Evolutionary conservation across 148 eudicot genomes (phyloP).

Genomic region (Pouteria glomerata): DNA sequence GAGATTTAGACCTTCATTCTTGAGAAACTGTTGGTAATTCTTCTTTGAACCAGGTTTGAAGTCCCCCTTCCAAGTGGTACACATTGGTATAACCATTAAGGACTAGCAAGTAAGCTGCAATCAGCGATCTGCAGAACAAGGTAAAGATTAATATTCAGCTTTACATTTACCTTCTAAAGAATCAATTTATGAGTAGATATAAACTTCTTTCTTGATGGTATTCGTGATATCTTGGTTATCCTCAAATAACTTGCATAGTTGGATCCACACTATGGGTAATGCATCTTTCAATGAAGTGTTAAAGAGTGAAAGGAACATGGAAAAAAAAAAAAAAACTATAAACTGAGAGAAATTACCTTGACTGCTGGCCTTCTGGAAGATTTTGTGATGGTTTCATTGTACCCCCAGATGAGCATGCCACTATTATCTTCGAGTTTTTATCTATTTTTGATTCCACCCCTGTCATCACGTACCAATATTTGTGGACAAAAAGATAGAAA

Average conservation of each 20-base stretch:
- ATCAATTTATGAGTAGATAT: background rate
- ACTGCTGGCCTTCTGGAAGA: slow-evolving; percentile 98
- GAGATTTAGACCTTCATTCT: slow-evolving; percentile 22
- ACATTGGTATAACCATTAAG: slow-evolving; percentile 86
- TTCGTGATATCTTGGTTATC: background rate
- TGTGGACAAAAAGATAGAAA: background rate
- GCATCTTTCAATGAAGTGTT: too few relatives aligned
- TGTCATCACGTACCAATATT: slow-evolving; percentile 18
- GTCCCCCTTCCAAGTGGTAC: slow-evolving; percentile 90
- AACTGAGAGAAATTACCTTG: slow-evolving; percentile 48
- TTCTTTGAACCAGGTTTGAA: slow-evolving; percentile 77
- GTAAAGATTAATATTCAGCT: background rate
- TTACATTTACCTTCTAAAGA: background rate
- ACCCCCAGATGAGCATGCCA: slow-evolving; percentile 93
- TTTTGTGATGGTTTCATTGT: slow-evolving; percentile 87
- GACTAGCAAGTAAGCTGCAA: slow-evolving; percentile 96
- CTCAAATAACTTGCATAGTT: background rate
- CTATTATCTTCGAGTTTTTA: slow-evolving; percentile 84
- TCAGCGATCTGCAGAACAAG: slow-evolving; percentile 67
- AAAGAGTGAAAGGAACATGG: too few relatives aligned
- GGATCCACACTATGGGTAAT: too few relatives aligned
- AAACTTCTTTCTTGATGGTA: background rate
- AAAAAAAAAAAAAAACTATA: background rate
- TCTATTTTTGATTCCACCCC: slow-evolving; percentile 70
- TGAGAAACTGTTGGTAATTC: slow-evolving; percentile 65